These are phyloP conservation scores for Gracilariopsis chorda DNA, from an alignment of 23 red algal species.

Conservation along the genomic window DNA sequence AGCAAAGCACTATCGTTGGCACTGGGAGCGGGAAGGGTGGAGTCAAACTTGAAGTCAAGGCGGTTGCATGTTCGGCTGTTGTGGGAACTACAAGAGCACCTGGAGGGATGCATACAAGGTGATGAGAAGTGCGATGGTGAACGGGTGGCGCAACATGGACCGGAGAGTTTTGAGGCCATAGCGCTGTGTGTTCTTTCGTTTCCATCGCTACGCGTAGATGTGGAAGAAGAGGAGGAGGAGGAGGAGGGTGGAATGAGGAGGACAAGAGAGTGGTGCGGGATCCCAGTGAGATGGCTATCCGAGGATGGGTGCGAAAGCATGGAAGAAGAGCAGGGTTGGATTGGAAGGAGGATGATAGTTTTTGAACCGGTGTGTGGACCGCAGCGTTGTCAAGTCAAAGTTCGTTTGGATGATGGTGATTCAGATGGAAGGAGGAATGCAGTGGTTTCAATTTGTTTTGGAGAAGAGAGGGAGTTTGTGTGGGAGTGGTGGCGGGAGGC, in stretches of 20 bases:
- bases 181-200: background rate
- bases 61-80: background rate
- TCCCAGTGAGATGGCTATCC: background rate
- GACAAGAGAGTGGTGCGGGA: background rate
- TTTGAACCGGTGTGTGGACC: background rate
- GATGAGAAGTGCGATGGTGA: background rate
- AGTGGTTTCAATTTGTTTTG: background rate
- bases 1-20: background rate
- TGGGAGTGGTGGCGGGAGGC: background rate
- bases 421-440: background rate
- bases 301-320: background rate
- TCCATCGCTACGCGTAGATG: background rate
- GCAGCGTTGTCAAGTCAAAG: background rate
- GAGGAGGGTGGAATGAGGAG: background rate
- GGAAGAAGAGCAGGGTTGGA: background rate
- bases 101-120: background rate
- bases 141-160: background rate
- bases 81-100: background rate
- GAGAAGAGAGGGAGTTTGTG: background rate
- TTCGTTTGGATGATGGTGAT: background rate
- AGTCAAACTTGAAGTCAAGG: too few species aligned
- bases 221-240: background rate
- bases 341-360: background rate
- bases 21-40: too few species aligned
- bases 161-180: background rate